These are phyloP conservation scores for Apiospora malaysiana DNA, from an alignment of 2,329 filamentous ascomycete species.

Conservation along the genomic window DNA sequence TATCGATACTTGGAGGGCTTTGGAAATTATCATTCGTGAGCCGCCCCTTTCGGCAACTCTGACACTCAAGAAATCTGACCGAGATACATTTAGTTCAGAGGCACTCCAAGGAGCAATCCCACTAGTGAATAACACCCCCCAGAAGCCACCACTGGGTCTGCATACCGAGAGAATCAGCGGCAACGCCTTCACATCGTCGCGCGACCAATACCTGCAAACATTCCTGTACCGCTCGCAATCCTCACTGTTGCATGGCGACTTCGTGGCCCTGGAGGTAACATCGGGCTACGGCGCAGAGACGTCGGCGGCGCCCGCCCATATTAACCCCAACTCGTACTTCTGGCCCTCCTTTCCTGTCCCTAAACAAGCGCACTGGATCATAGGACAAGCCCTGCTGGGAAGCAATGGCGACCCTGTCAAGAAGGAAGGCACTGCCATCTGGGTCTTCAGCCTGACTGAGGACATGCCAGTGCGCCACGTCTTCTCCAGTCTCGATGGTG, in stretches of 20 bases:
- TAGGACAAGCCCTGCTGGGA: slow-evolving; percentile 66
- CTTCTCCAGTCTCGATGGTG: slow-evolving; percentile 78
- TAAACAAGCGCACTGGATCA: slow-evolving; percentile 55
- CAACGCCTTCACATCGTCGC: slow-evolving; percentile 65
- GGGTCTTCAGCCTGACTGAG: slow-evolving; percentile 74
- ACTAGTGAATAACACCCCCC: slow-evolving; percentile 71
- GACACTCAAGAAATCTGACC: no score
- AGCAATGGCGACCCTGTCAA: slow-evolving; percentile 76
- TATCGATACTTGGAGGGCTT: slow-evolving; percentile 75
- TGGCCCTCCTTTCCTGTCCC: slow-evolving; percentile 83
- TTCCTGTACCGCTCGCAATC: slow-evolving; percentile 67
- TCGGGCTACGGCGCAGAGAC: slow-evolving; percentile 45
- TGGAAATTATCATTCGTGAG: slow-evolving; percentile 71
- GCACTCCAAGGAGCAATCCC: slow-evolving; percentile 71
- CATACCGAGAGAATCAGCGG: slow-evolving; percentile 72
- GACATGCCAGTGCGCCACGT: slow-evolving; percentile 72
- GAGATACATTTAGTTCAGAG: slow-evolving; percentile 58
- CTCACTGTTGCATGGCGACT: slow-evolving; percentile 60
- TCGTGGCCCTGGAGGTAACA: slow-evolving; percentile 38
- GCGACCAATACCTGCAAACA: slow-evolving; percentile 62
- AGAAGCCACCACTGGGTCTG: slow-evolving; percentile 71
- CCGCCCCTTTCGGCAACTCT: neutral
- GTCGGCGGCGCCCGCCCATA: slow-evolving; percentile 62
- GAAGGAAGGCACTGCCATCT: slow-evolving; percentile 75
- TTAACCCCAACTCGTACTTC: slow-evolving; percentile 81